Conservation (phyloP, 78 protist species). For the Guillardia theta region DNA sequence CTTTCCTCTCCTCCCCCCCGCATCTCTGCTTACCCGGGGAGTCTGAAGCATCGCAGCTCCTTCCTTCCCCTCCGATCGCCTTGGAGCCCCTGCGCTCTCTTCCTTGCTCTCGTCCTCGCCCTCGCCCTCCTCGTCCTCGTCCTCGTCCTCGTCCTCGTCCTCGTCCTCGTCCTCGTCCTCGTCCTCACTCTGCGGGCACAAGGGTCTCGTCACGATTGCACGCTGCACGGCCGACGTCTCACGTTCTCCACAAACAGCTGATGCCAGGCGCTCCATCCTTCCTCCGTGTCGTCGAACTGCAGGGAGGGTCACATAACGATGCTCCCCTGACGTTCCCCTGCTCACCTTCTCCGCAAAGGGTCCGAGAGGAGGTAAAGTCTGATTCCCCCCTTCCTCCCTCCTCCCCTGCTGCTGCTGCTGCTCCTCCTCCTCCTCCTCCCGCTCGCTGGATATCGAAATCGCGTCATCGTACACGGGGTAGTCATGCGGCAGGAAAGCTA, state of each 20-base stretch:
- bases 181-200: not conserved
- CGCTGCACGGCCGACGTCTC: too few relatives aligned
- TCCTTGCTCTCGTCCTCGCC: not conserved
- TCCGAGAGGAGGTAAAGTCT: not conserved
- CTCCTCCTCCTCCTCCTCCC: too few relatives aligned
- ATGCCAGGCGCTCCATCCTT: not conserved
- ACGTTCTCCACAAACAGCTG: not conserved
- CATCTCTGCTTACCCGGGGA: too few relatives aligned
- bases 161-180: not conserved
- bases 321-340: too few relatives aligned
- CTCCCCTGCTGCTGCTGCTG: too few relatives aligned
- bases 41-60: too few relatives aligned
- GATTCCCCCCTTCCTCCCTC: not conserved
- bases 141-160: not conserved
- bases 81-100: too few relatives aligned
- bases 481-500: not conserved
- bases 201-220: too few relatives aligned
- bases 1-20: too few relatives aligned
- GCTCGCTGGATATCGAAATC: too few relatives aligned
- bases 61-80: too few relatives aligned
- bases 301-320: too few relatives aligned
- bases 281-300: not conserved
- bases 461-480: not conserved
- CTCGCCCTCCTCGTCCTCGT: not conserved
- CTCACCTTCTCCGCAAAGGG: not conserved